These are phyloP conservation scores for Thielaviopsis ethacetica DNA, from an alignment of 2,329 filamentous ascomycete genomes.

Conservation along the genomic window DNA sequence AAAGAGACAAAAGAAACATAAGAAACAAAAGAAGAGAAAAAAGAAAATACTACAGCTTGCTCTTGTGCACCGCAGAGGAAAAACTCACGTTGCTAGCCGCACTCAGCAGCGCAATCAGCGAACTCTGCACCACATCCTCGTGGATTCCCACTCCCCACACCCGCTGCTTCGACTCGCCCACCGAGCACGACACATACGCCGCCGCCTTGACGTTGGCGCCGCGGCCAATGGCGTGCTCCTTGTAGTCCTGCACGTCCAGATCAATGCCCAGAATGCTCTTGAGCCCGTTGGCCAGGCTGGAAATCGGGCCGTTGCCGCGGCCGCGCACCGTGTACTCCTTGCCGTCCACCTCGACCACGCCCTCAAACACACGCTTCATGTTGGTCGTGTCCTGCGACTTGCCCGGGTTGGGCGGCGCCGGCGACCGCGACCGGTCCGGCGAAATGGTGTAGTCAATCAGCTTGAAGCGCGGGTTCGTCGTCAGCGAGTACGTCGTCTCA, in stretches of 20 bases:
- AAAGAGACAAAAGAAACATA: background rate
- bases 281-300: slow-evolving; percentile 69
- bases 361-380: slow-evolving; percentile 66
- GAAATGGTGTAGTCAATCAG: slow-evolving; percentile 86
- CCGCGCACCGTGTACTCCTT: slow-evolving; percentile 64
- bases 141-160: slow-evolving; percentile 90
- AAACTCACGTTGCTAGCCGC: slow-evolving; percentile 69
- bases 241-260: slow-evolving; percentile 85
- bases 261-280: slow-evolving; percentile 57
- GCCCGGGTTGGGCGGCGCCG: slow-evolving; percentile 48
- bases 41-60: slow-evolving; percentile 14
- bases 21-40: background rate
- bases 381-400: slow-evolving; percentile 64
- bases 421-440: slow-evolving; percentile 63
- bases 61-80: slow-evolving; percentile 6
- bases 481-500: slow-evolving; percentile 72
- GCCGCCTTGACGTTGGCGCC: slow-evolving; percentile 81
- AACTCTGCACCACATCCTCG: slow-evolving; percentile 81
- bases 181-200: slow-evolving; percentile 81
- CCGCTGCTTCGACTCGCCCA: slow-evolving; percentile 47
- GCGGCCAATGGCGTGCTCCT: slow-evolving; percentile 80
- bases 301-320: slow-evolving; percentile 79
- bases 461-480: slow-evolving; percentile 62
- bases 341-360: slow-evolving; percentile 69
- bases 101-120: slow-evolving; percentile 68